phyloP scores from a whole-genome alignment of 2,329 filamentous ascomycete species.

The Tolypocladium paradoxum region DNA sequence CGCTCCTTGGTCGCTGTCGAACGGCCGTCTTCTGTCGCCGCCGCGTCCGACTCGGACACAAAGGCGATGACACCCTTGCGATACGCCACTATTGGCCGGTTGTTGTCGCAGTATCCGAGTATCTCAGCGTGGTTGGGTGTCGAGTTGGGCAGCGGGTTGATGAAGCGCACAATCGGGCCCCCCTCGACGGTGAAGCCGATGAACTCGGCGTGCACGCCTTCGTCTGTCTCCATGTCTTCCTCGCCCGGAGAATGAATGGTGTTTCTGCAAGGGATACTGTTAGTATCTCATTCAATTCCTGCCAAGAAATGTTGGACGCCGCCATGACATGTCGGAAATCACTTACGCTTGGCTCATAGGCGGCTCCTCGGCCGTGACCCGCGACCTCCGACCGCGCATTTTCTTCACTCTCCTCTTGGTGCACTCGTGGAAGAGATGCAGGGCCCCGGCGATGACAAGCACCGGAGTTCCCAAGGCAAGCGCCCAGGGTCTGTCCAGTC shows the following conservation, averaged over 20 bases:
- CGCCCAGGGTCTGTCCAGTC: constrained; percentile 36
- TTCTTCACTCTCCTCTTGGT: constrained; percentile 24
- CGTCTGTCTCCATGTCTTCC: constrained; percentile 21
- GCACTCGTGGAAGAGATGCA: constrained; percentile 35
- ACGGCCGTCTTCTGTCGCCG: not conserved
- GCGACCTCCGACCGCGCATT: constrained; percentile 13
- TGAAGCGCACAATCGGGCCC: constrained; percentile 34
- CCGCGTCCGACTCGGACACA: constrained; percentile 9
- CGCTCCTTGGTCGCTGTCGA: not conserved
- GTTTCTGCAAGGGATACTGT: constrained; percentile 18
- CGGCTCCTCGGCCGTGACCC: constrained; percentile 14
- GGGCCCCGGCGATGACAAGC: constrained; percentile 44
- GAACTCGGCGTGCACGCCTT: constrained; percentile 22
- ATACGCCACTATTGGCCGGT: constrained; percentile 28
- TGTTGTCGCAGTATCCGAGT: constrained; percentile 23
- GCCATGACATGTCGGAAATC: not conserved
- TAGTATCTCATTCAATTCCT: not conserved
- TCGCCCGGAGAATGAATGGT: constrained; percentile 23
- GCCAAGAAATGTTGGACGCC: not conserved
- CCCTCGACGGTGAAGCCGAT: constrained; percentile 35
- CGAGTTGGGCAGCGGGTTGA: constrained; percentile 18
- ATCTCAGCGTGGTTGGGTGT: constrained; percentile 23
- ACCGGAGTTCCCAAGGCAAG: constrained; percentile 50
- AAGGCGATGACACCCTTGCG: constrained; percentile 23
- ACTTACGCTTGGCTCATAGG: constrained; percentile 34